phyloP scores from a whole-genome alignment of 176 grass and related monocot genomes.

The Oryza glaberrima region DNA sequence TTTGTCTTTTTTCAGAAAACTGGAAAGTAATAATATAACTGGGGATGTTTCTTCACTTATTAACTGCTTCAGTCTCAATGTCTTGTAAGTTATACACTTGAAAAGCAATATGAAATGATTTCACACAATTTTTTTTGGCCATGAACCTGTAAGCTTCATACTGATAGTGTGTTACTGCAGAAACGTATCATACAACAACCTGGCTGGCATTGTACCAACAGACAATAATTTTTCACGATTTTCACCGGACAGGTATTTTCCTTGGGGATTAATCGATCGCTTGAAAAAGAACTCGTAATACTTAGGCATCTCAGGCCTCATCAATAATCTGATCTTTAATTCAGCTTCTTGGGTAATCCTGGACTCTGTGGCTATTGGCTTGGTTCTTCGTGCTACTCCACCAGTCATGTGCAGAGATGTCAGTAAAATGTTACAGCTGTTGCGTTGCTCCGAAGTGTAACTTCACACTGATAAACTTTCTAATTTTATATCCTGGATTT shows the following conservation, averaged over 20 bases:
- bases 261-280: not conserved
- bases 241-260: constrained; percentile 70
- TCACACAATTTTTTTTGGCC: constrained; percentile 9
- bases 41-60: constrained; percentile 80
- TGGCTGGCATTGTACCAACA: constrained; percentile 73
- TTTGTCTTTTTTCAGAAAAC: constrained; percentile 51
- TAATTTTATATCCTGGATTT: not conserved
- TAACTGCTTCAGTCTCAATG: constrained; percentile 82
- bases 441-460: constrained; percentile 20
- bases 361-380: constrained; percentile 86
- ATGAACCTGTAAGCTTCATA: constrained; percentile 14
- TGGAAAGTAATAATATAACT: constrained; percentile 96
- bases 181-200: constrained; percentile 92
- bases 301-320: not conserved
- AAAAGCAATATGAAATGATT: constrained; percentile 23
- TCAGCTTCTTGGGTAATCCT: constrained; percentile 86
- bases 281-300: not conserved
- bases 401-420: constrained; percentile 58
- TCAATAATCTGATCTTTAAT: constrained; percentile 32
- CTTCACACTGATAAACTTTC: constrained; percentile 10
- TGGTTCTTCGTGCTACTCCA: constrained; percentile 54
- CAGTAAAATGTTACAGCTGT: constrained; percentile 34
- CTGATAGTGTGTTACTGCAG: constrained; percentile 43
- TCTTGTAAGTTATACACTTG: constrained; percentile 59
- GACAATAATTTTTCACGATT: constrained; percentile 94